phyloP scores from a whole-genome alignment of 768 basidiomycete genomes.

The Boletus fagicola region DNA sequence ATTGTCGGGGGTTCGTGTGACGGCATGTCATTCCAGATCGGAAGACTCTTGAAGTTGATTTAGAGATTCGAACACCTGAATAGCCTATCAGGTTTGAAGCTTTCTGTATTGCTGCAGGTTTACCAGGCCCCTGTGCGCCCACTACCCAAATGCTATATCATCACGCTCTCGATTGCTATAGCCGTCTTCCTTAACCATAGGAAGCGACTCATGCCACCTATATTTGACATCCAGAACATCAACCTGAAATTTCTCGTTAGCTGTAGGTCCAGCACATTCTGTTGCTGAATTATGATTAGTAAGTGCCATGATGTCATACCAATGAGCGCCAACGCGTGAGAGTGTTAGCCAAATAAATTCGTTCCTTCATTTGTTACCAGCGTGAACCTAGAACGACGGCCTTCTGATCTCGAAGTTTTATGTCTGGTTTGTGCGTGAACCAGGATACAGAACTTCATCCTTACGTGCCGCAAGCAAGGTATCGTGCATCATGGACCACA shows the following conservation, averaged over 20 bases:
- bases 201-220: background rate
- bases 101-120: background rate
- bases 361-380: too few species aligned
- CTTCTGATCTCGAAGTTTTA: too few species aligned
- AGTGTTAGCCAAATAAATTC: too few species aligned
- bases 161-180: background rate
- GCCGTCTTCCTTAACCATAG: background rate
- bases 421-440: too few species aligned
- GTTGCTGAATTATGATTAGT: background rate
- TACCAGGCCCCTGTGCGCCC: too few species aligned
- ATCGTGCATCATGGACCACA: background rate
- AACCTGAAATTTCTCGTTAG: background rate
- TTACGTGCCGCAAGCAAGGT: background rate
- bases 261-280: background rate
- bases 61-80: background rate
- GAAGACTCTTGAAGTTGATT: background rate
- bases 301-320: too few species aligned
- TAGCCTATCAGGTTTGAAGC: background rate
- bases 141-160: background rate
- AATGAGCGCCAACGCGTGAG: background rate
- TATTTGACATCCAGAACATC: background rate
- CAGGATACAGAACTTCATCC: too few species aligned
- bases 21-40: background rate
- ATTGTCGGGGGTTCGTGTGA: background rate
- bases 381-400: too few species aligned